Percentiles rank a stretch among this genome's conserved stretches.
These are phyloP conservation scores for Rhodotorula diobovata DNA, from an alignment of 768 basidiomycete genomes.

Conservation along the genomic window DNA sequence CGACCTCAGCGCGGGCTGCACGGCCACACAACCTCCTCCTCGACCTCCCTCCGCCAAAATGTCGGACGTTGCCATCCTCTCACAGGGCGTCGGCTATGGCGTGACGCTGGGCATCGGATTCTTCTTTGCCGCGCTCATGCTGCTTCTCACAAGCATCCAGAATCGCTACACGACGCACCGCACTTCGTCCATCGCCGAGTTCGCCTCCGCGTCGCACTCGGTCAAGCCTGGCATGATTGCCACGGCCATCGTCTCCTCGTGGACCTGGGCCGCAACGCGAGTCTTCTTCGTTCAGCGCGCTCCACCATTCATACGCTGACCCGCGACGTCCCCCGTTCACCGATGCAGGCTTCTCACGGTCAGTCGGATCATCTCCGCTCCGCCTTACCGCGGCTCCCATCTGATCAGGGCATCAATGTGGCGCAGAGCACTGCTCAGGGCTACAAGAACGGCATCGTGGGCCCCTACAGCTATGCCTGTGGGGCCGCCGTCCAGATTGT, in stretches of 20 bases:
- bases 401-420: too few relatives aligned
- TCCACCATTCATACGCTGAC: conserved; percentile 37
- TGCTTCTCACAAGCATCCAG: conserved; percentile 71
- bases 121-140: conserved; percentile 79
- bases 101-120: conserved; percentile 52
- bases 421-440: conserved; percentile 67
- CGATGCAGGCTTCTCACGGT: too few relatives aligned
- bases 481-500: conserved; percentile 69
- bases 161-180: conserved; percentile 63
- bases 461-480: conserved; percentile 56
- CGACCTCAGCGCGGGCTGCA: too few relatives aligned
- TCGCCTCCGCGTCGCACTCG: conserved; percentile 52
- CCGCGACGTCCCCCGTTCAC: conserved; percentile 58
- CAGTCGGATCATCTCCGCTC: too few relatives aligned
- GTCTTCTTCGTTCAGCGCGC: too few relatives aligned
- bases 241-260: conserved; percentile 55
- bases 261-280: background rate
- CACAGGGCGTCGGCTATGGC: conserved; percentile 21
- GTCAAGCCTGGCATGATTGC: conserved; percentile 61
- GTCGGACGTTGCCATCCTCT: conserved; percentile 14
- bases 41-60: background rate
- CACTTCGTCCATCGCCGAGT: conserved; percentile 56
- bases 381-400: too few relatives aligned
- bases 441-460: conserved; percentile 79
- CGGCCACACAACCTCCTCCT: background rate